Evolutionary conservation across 2,329 filamentous ascomycete species (phyloP).

Genomic region (Phoma sp.): DNA sequence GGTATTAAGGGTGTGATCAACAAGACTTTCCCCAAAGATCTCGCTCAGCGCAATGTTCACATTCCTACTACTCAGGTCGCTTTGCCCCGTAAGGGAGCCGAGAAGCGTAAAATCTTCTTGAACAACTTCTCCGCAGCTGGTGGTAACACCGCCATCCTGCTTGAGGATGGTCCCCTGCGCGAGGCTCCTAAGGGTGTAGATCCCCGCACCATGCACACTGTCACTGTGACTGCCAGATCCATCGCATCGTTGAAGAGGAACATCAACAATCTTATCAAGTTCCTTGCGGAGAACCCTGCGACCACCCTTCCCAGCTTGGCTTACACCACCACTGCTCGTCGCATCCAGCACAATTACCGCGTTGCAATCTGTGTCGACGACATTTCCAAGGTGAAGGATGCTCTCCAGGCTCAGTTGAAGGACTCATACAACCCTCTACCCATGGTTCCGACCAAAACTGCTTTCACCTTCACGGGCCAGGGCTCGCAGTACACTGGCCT

Average conservation of each 20-base stretch:
- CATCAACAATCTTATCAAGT: slow-evolving; percentile 55
- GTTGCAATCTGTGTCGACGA: slow-evolving; percentile 55
- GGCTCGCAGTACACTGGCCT: slow-evolving; percentile 60
- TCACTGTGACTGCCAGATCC: slow-evolving; percentile 58
- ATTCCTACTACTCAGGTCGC: slow-evolving; percentile 55
- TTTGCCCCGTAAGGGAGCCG: slow-evolving; percentile 55
- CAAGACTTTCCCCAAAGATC: slow-evolving; percentile 61
- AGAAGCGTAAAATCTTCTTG: slow-evolving; percentile 57
- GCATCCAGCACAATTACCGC: slow-evolving; percentile 61
- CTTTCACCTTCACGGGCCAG: slow-evolving; percentile 60
- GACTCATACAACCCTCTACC: slow-evolving; percentile 59
- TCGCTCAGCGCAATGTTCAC: slow-evolving; percentile 59
- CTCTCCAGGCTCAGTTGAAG: slow-evolving; percentile 55
- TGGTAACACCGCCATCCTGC: slow-evolving; percentile 60
- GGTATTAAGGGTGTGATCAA: slow-evolving; percentile 63
- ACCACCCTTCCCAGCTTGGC: slow-evolving; percentile 57
- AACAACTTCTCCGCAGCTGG: slow-evolving; percentile 62
- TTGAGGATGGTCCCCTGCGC: slow-evolving; percentile 57
- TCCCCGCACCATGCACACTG: slow-evolving; percentile 53
- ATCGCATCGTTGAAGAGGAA: slow-evolving; percentile 60
- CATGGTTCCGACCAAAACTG: slow-evolving; percentile 58
- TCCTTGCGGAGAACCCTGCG: slow-evolving; percentile 52
- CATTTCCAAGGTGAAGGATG: slow-evolving; percentile 54
- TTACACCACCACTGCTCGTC: slow-evolving; percentile 60
- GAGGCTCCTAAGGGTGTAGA: slow-evolving; percentile 51